Evolutionary conservation across 2,329 filamentous ascomycete genomes (phyloP), one percentile per base, ranked within the genome.

Genomic region (Clarireedia homoeocarpa): DNA sequence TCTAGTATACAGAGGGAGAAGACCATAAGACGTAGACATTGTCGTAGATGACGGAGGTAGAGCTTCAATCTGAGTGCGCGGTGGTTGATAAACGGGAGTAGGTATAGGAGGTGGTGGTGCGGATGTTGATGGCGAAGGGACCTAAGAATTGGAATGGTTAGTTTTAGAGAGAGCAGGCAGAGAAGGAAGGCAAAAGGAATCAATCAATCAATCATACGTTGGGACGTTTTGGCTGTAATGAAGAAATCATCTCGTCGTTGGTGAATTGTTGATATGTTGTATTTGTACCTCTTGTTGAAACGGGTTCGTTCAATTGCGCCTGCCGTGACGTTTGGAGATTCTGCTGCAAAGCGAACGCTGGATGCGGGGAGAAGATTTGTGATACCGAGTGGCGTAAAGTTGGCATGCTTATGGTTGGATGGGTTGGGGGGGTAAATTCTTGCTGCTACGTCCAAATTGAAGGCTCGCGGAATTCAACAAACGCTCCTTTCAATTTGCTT

Each of bases 51-150:
- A 24, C 5, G 40, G 73, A 14, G 75, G 74, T 71, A 77, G 76
- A 26, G 76, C 74, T 71, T 79, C 74, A 17, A 78, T 70, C 56
- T 79, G 76, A n/a, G 62, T 73, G 48, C 67, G 65, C 34, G 74
- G 62, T 49, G 56, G 44, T 40, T 36, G 44, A n/a, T 50, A 48
- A 38, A 44, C 23, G 47, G 48, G 12, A 20, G 17, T 42, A 17
- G 20, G 48, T 34, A 14, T 27, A 24, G 34, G 38, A 51, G 36
- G 34, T 3, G n/a, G 48, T 7, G 46, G 15, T 42, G 39, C 30
- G 10, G 10, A 12, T 34, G 30, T 34, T 34, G 30, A 34, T 42
- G 39, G 39, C 2, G 39, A 20, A 42, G 39, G 39, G 15, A 14
- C 15, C 15, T 42, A 20, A 6, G 39, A 20, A 42, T 17, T 17